These are phyloP conservation scores for Bodo saltans DNA, from an alignment of 78 protist genomes.

Conservation along the genomic window DNA sequence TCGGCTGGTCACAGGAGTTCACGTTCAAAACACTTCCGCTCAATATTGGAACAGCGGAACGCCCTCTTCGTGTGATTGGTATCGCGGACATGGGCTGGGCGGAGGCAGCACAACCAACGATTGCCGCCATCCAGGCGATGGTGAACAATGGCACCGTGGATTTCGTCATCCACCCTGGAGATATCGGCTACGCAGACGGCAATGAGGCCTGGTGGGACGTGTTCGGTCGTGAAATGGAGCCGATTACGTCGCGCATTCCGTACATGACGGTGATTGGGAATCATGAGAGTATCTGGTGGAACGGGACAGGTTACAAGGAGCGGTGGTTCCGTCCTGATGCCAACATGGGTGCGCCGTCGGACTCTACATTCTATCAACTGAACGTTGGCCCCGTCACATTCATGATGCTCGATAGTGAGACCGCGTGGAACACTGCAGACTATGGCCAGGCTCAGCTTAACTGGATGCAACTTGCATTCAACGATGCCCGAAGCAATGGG, in stretches of 20 bases:
- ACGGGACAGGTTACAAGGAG: neutral
- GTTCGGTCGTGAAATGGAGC: neutral
- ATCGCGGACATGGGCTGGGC: constrained; percentile 1
- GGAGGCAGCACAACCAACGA: too few relatives aligned
- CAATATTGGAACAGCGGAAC: neutral
- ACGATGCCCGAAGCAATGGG: neutral
- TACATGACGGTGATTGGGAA: neutral
- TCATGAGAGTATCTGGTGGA: constrained; percentile 12
- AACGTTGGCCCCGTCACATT: neutral
- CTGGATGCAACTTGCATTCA: neutral
- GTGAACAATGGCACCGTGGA: neutral
- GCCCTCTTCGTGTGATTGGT: neutral
- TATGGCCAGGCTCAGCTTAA: neutral
- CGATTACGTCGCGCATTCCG: neutral
- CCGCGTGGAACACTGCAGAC: neutral
- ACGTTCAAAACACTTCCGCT: neutral
- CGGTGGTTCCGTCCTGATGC: neutral
- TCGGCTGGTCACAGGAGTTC: neutral
- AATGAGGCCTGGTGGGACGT: neutral
- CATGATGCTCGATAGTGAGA: neutral
- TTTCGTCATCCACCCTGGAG: constrained; percentile 1
- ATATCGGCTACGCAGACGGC: neutral
- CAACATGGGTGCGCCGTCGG: neutral
- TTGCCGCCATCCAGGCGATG: neutral
- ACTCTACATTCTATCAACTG: neutral